Percentiles rank a stretch among this genome's conserved stretches.
Conservation (phyloP, 768 basidiomycete species). For the Lactarius hengduanensis region DNA sequence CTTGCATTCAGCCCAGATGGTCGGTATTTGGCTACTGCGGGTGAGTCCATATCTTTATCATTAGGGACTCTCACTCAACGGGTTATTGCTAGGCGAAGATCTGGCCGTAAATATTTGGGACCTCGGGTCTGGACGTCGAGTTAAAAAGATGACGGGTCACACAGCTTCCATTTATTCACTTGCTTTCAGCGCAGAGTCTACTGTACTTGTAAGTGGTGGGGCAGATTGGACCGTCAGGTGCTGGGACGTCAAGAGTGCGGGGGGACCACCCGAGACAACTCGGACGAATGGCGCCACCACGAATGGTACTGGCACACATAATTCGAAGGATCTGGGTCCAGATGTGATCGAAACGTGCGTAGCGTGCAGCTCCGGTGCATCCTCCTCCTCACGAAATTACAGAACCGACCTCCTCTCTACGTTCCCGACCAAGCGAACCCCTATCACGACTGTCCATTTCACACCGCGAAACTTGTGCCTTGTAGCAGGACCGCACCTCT, state of each 20-base stretch:
- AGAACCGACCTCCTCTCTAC: slow-evolving; percentile 87
- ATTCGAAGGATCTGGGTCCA: slow-evolving; percentile 39
- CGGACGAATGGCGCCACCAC: slow-evolving; percentile 53
- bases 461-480: slow-evolving; percentile 93
- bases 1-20: slow-evolving; percentile 94
- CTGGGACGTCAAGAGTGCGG: slow-evolving; percentile 89
- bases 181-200: slow-evolving; percentile 89
- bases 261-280: slow-evolving; percentile 57
- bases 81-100: slow-evolving; percentile 66
- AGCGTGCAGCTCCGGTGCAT: slow-evolving; percentile 14
- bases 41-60: slow-evolving; percentile 38
- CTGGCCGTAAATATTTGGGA: slow-evolving; percentile 96
- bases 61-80: slow-evolving; percentile 10
- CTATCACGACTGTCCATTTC: slow-evolving; percentile 88
- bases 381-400: slow-evolving; percentile 21
- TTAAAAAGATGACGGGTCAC: slow-evolving; percentile 97
- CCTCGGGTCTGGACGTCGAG: slow-evolving; percentile 86
- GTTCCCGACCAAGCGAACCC: slow-evolving; percentile 95
- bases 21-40: slow-evolving; percentile 87
- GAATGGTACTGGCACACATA: slow-evolving; percentile 31
- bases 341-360: slow-evolving; percentile 72
- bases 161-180: slow-evolving; percentile 86
- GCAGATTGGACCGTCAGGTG: slow-evolving; percentile 97
- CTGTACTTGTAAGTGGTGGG: slow-evolving; percentile 84
- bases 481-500: slow-evolving; percentile 72